These are phyloP conservation scores for Tricladium varicosporioides DNA, from an alignment of 2,329 filamentous ascomycete genomes.

Conservation along the genomic window DNA sequence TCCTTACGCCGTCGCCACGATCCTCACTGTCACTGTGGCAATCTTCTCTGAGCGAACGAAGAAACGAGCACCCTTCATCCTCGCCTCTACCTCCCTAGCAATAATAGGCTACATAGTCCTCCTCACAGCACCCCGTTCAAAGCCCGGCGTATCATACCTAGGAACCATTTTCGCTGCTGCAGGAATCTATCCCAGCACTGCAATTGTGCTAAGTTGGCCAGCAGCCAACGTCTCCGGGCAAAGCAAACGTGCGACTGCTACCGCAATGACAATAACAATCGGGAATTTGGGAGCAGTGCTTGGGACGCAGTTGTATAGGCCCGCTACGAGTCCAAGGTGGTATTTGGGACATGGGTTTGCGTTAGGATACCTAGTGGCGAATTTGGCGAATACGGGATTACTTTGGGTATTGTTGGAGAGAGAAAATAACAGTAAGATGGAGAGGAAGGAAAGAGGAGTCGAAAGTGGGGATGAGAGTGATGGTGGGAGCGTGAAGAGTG, in stretches of 20 bases:
- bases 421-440: constrained; percentile 56
- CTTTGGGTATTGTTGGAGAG: constrained; percentile 53
- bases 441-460: constrained; percentile 38
- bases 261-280: constrained; percentile 70
- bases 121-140: constrained; percentile 43
- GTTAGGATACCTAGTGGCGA: constrained; percentile 59
- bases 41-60: constrained; percentile 57
- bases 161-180: constrained; percentile 63
- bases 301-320: constrained; percentile 67
- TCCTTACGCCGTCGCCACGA: constrained; percentile 61
- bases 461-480: constrained; percentile 44
- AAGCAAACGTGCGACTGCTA: constrained; percentile 66
- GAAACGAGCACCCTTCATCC: constrained; percentile 62
- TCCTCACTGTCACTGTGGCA: constrained; percentile 57
- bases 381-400: constrained; percentile 50
- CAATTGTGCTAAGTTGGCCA: constrained; percentile 65
- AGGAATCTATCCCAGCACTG: constrained; percentile 65
- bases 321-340: constrained; percentile 58
- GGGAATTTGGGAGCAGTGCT: constrained; percentile 68
- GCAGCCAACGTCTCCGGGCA: constrained; percentile 71
- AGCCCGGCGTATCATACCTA: constrained; percentile 56
- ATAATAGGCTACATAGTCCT: constrained; percentile 63
- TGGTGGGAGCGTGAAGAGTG: constrained; percentile 53
- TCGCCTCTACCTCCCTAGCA: constrained; percentile 53
- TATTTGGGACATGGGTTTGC: constrained; percentile 66